A percentile compares a stretch with the other conserved stretches of the same genome.
phyloP scores from a whole-genome alignment of 31 red algal species.

The Odonthalia washingtoniensis region DNA sequence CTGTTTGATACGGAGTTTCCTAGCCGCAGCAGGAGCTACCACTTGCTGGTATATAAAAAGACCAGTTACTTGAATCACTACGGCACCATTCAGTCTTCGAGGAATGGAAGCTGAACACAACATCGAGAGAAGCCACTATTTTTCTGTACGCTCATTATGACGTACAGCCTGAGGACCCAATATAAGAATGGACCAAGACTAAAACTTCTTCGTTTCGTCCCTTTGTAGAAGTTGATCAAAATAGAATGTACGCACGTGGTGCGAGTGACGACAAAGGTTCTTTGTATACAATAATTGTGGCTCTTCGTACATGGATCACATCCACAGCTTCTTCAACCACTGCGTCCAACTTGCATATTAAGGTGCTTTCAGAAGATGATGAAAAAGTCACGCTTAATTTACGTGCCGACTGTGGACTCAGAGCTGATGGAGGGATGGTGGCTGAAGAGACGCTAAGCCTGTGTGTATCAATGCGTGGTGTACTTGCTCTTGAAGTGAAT shows the following conservation, averaged over 20 bases:
- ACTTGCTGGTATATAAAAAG: too few species aligned
- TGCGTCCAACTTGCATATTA: conserved; percentile 45
- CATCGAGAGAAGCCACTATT: too few species aligned
- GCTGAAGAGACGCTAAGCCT: conserved; percentile 45
- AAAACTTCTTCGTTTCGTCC: conserved; percentile 66
- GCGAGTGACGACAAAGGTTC: conserved; percentile 77
- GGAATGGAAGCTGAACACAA: too few species aligned
- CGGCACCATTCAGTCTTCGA: too few species aligned
- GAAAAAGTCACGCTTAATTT: conserved; percentile 52
- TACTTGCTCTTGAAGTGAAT: conserved; percentile 56
- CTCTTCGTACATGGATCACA: too few species aligned
- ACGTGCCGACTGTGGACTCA: not conserved
- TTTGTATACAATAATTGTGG: conserved; percentile 35
- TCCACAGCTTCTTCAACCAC: conserved; percentile 12
- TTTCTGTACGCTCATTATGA: conserved; percentile 84
- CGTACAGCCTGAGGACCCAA: conserved; percentile 68
- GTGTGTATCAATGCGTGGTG: conserved; percentile 59
- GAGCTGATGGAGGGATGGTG: conserved; percentile 50
- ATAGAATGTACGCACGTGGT: conserved; percentile 63
- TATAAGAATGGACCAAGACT: conserved; percentile 75
- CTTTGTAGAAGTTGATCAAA: conserved; percentile 29
- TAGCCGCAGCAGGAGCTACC: too few species aligned
- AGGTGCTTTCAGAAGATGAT: conserved; percentile 76
- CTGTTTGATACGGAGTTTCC: too few species aligned
- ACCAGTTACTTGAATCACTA: too few species aligned